Conservation (phyloP, 2,329 filamentous ascomycete species). For the Trichoderma guizhouense region DNA sequence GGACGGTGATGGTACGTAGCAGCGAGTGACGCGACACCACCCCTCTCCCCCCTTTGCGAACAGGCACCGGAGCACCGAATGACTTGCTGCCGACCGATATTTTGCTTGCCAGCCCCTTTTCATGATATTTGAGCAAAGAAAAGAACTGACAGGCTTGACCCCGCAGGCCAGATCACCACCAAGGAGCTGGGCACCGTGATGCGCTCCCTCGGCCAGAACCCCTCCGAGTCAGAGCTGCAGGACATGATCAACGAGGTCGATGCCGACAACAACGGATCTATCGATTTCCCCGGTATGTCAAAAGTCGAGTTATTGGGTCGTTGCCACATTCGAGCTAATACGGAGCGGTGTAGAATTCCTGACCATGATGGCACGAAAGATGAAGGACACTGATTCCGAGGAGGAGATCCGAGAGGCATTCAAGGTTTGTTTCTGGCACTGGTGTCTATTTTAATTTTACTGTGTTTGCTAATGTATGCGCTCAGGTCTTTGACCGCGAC, state of each 20-base stretch:
- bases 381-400: conserved; percentile 90
- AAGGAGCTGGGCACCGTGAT: conserved; percentile 89
- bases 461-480: not conserved
- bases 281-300: conserved; percentile 78
- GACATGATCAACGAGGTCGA: conserved; percentile 96
- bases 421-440: conserved; percentile 56
- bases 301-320: not conserved
- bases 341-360: conserved; percentile 63
- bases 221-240: conserved; percentile 83
- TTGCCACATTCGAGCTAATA: not conserved
- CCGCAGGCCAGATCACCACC: conserved; percentile 80
- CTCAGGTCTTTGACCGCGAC: conserved; percentile 75
- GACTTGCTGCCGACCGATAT: not conserved
- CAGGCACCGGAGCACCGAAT: not conserved
- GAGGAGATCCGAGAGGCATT: conserved; percentile 88
- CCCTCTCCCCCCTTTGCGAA: not conserved
- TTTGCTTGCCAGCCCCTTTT: not conserved
- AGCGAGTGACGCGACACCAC: conserved; percentile 3
- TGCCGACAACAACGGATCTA: conserved; percentile 88
- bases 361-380: conserved; percentile 92
- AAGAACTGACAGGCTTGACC: conserved; percentile 3
- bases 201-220: conserved; percentile 86
- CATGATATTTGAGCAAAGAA: not conserved
- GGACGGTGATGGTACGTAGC: conserved; percentile 79
- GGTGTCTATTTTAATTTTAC: too few relatives aligned